phyloP scores from a whole-genome alignment of 495 filamentous ascomycete species.

The Tuber magnatum region DNA sequence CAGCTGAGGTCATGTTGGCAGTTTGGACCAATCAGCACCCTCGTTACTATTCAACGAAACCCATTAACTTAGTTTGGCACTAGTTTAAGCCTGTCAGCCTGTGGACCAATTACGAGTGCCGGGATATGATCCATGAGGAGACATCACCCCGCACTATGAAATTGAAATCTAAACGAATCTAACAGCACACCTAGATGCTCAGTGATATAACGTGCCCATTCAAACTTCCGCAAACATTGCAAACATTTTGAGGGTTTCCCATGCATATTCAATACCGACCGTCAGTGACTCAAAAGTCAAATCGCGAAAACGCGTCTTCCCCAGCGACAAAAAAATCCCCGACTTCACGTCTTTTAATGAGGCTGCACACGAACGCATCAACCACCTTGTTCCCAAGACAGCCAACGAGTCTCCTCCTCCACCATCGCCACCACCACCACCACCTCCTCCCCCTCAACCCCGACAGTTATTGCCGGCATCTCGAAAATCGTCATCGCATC shows the following conservation, averaged over 20 bases:
- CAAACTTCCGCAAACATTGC: neutral
- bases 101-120: neutral
- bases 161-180: neutral
- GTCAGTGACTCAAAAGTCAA: neutral
- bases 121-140: neutral
- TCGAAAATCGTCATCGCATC: neutral
- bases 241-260: neutral
- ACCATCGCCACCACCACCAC: neutral
- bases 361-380: neutral
- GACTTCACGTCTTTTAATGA: neutral
- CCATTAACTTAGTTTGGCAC: neutral
- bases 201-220: neutral
- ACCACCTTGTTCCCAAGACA: neutral
- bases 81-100: neutral
- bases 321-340: neutral
- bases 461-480: neutral
- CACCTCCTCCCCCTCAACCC: neutral
- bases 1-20: neutral
- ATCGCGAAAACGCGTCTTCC: conserved; percentile 2
- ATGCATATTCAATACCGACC: neutral
- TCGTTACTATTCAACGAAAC: neutral
- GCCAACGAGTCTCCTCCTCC: neutral
- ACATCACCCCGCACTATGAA: neutral
- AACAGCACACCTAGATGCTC: neutral
- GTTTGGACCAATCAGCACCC: neutral